Conservation (phyloP, 306 rosid species). For the Cucurbita argyrosperma region DNA sequence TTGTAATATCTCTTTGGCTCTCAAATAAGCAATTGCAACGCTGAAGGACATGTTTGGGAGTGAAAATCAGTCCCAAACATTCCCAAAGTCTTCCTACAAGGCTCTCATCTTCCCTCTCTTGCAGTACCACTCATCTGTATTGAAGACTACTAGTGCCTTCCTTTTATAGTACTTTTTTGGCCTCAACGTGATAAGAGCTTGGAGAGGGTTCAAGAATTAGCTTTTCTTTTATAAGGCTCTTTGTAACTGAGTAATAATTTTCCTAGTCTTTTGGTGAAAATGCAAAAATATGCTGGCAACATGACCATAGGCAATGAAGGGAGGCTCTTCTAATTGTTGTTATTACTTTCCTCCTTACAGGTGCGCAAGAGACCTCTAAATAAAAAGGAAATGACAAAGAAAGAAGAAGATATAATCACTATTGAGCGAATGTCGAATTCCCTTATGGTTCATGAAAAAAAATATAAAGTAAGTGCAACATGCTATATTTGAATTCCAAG, state of each 20-base stretch:
- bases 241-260: background rate
- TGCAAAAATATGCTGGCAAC: background rate
- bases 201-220: background rate
- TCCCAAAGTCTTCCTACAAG: background rate
- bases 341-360: slow-evolving; percentile 28
- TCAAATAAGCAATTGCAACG: background rate
- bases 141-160: background rate
- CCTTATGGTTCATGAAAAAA: slow-evolving; percentile 84
- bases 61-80: no score
- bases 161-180: background rate
- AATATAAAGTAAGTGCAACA: slow-evolving; percentile 50
- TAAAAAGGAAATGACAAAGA: slow-evolving; percentile 78
- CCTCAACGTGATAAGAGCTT: background rate
- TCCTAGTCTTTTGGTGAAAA: background rate
- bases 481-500: background rate
- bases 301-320: background rate
- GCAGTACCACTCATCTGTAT: background rate
- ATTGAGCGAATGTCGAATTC: slow-evolving; percentile 61
- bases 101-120: background rate
- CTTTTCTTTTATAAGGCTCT: background rate
- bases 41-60: no score
- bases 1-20: background rate
- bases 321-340: background rate
- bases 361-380: slow-evolving; percentile 96
- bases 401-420: slow-evolving; percentile 71